Base-by-base conservation (phyloP, 345 rosid genomes). In the Bruguiera parviflora region DNA sequence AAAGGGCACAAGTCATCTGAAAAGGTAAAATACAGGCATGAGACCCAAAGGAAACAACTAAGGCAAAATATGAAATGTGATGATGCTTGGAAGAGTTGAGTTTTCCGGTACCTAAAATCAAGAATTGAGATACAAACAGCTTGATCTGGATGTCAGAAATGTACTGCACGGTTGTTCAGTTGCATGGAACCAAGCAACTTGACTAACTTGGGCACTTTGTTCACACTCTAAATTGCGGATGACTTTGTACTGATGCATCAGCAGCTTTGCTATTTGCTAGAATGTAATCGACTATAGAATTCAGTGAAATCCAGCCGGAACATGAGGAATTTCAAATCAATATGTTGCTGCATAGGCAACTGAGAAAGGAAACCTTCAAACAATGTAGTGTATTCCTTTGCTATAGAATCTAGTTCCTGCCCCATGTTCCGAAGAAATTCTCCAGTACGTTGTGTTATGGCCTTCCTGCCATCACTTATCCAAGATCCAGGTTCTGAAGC, bases 291-390 rank as follows among this genome's bases (percentile, higher is more conserved):
- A 78, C 86, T 86, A 75, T 95, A 95, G 84, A 88, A 95, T 81
- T 92, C 96, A 13, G 99, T 89, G 84, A 92, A 95, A 78, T 95
- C 92, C 53, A 95, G 93, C 82, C 98, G 92, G 84, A 95, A 92
- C 31, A 90, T 81, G 68, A 92, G 98, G 83, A 92, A 92, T 77
- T 95, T 95, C 68, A 95, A 85, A 79, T 94, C 98, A 68, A 91
- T 84, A 43, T 88, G 92, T 72, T 91, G 94, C 74, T 94, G 98
- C 69, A 88, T 86, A 13, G 95, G 98, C 85, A 95, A 80, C 64
- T 88, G 89, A 65, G 92, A 76, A 71, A 95, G 77, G 92, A 95
- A 95, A 61, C 86, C 90, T 69, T 85, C 90, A 0, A 95, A 90
- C 78, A 87, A 84, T 49, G 84, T 74, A 49, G 85, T 89, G 75